A percentile compares a stretch with the other conserved stretches of the same genome.
phyloP scores from a whole-genome alignment of 2,329 filamentous ascomycete species.

The Fusarium annulatum region DNA sequence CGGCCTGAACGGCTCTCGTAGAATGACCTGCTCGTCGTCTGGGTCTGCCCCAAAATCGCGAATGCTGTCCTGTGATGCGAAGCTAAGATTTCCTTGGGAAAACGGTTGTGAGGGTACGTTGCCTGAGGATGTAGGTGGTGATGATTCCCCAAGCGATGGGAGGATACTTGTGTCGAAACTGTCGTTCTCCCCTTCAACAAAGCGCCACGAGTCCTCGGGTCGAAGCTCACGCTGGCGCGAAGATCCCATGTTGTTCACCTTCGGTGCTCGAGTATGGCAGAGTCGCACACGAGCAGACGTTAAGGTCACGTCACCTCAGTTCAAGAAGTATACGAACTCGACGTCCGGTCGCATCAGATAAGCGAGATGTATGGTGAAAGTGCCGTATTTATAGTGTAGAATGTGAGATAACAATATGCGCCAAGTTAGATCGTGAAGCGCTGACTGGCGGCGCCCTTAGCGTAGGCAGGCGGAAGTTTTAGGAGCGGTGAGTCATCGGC shows the following conservation, averaged over 20 bases:
- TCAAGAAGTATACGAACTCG: background rate
- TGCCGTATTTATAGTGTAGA: slow-evolving; percentile 17
- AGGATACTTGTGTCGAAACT: slow-evolving; percentile 68
- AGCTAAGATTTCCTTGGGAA: slow-evolving; percentile 55
- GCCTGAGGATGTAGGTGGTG: slow-evolving; percentile 51
- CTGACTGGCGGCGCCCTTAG: background rate
- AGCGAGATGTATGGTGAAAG: background rate
- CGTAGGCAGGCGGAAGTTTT: background rate
- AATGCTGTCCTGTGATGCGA: slow-evolving; percentile 66
- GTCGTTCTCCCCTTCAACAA: slow-evolving; percentile 70
- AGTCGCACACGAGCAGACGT: slow-evolving; percentile 14
- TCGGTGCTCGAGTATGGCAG: slow-evolving; percentile 7
- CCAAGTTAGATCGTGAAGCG: slow-evolving; percentile 14
- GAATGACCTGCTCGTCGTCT: slow-evolving; percentile 66
- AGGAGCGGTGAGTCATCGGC: slow-evolving; percentile 28
- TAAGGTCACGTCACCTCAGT: slow-evolving; percentile 3
- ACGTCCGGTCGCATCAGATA: slow-evolving; percentile 14
- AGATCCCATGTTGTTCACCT: slow-evolving; percentile 35
- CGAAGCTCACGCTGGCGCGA: slow-evolving; percentile 40
- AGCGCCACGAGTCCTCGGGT: slow-evolving; percentile 68
- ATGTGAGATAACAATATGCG: slow-evolving; percentile 14
- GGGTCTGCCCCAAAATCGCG: slow-evolving; percentile 64
- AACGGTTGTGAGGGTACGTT: slow-evolving; percentile 60
- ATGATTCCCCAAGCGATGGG: slow-evolving; percentile 55
- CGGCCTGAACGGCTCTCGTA: slow-evolving; percentile 66